These are phyloP conservation scores for Clonostachys chloroleuca DNA, from an alignment of 2,329 filamentous ascomycete species.

Conservation along the genomic window DNA sequence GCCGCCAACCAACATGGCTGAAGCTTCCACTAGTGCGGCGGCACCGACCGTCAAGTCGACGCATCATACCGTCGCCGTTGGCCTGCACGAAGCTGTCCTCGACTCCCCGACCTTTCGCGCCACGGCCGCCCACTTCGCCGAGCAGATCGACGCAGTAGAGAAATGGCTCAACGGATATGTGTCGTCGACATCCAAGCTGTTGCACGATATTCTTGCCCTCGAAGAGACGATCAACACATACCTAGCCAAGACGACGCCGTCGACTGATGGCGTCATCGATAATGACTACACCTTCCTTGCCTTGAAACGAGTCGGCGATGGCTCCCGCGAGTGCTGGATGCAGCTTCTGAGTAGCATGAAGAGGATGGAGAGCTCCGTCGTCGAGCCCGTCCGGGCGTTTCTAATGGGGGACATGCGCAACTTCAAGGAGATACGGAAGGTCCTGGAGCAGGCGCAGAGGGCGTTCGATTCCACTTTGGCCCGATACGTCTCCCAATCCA, in stretches of 20 bases:
- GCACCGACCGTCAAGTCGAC: conserved; percentile 9
- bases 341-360: conserved; percentile 70
- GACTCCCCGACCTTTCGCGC: conserved; percentile 96
- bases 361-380: conserved; percentile 70
- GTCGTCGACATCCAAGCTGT: conserved; percentile 47
- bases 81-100: conserved; percentile 89
- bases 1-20: conserved; percentile 9
- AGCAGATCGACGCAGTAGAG: conserved; percentile 88
- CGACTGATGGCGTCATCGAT: conserved; percentile 80
- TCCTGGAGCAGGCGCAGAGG: conserved; percentile 76
- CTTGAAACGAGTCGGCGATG: conserved; percentile 79
- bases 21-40: conserved; percentile 4
- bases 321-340: conserved; percentile 83
- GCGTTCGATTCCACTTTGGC: conserved; percentile 77
- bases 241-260: conserved; percentile 70
- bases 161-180: conserved; percentile 75
- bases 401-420: conserved; percentile 72
- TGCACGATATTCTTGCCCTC: conserved; percentile 63
- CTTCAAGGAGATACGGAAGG: conserved; percentile 80
- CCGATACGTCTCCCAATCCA: conserved; percentile 79
- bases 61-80: conserved; percentile 61
- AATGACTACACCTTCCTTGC: conserved; percentile 92
- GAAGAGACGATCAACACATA: conserved; percentile 78
- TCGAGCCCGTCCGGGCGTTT: conserved; percentile 79
- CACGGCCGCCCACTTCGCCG: conserved; percentile 78